phyloP scores from a whole-genome alignment of 2,329 filamentous ascomycete species.

The Periconia digitata region DNA sequence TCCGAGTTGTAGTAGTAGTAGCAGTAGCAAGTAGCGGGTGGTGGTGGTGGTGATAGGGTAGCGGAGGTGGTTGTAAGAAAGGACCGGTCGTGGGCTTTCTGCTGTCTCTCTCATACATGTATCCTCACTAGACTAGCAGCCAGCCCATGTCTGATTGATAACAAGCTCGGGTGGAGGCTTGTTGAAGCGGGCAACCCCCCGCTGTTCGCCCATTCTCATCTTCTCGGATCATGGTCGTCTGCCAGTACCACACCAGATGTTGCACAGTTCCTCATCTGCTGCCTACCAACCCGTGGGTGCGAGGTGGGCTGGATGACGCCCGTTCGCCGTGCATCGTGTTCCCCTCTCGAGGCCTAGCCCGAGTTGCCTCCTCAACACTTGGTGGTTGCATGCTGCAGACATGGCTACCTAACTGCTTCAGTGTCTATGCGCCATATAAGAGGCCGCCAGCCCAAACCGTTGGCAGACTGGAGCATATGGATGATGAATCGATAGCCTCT shows the following conservation, averaged over 20 bases:
- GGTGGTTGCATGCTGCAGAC: neutral
- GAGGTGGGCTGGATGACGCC: conserved; percentile 1
- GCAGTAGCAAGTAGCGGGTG: neutral
- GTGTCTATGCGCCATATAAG: neutral
- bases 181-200: conserved; percentile 7
- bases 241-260: conserved; percentile 10
- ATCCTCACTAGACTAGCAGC: too few relatives aligned
- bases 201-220: neutral
- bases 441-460: too few relatives aligned
- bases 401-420: neutral
- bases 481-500: too few relatives aligned
- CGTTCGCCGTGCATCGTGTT: neutral
- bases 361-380: neutral
- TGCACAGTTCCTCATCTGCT: conserved; percentile 5
- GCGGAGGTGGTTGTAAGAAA: neutral
- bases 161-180: conserved; percentile 5
- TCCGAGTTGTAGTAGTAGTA: neutral
- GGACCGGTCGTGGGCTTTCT: too few relatives aligned
- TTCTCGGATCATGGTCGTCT: neutral
- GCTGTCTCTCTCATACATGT: too few relatives aligned
- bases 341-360: conserved; percentile 8
- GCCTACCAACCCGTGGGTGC: neutral
- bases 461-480: too few relatives aligned
- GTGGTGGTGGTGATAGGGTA: neutral
- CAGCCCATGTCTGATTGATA: too few relatives aligned